phyloP scores from a whole-genome alignment of 164 flowering plant genomes.

The Protea cynaroides region DNA sequence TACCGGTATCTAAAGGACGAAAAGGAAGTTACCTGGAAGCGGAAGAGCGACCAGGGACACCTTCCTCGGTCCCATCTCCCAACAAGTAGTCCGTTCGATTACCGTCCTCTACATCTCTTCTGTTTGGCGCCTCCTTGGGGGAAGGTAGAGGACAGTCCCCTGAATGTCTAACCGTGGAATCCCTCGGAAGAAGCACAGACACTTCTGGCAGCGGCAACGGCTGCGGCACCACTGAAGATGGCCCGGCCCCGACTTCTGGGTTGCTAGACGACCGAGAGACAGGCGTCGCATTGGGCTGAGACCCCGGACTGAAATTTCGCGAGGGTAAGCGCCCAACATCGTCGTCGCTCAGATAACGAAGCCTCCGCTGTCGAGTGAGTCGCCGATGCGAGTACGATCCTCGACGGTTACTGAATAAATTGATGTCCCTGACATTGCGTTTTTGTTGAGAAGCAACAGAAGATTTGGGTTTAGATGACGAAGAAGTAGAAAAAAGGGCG shows the following conservation, averaged over 20 bases:
- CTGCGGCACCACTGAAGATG: slow-evolving; percentile 9
- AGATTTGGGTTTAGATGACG: neutral
- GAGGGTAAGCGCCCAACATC: slow-evolving; percentile 7
- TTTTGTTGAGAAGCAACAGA: slow-evolving; percentile 1
- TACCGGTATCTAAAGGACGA: neutral
- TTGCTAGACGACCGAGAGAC: slow-evolving; percentile 2
- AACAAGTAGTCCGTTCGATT: slow-evolving; percentile 4
- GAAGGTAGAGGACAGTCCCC: slow-evolving; percentile 24
- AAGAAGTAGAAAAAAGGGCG: slow-evolving; percentile 21
- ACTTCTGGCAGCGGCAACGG: slow-evolving; percentile 24
- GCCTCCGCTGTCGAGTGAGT: slow-evolving; percentile 25
- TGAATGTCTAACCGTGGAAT: neutral
- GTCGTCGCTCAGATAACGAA: slow-evolving; percentile 19
- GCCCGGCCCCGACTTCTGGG: neutral
- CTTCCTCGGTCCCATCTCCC: slow-evolving; percentile 12
- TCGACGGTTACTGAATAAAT: slow-evolving; percentile 8
- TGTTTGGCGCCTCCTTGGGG: slow-evolving; percentile 19
- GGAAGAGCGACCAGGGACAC: neutral
- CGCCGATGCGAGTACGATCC: slow-evolving; percentile 5
- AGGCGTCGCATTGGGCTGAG: neutral
- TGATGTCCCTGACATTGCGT: slow-evolving; percentile 6
- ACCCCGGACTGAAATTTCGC: neutral
- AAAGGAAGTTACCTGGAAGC: slow-evolving; percentile 6
- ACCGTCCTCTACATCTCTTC: slow-evolving; percentile 6
- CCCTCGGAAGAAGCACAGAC: neutral